These are phyloP conservation scores for Nicotiana tomentosiformis DNA, from an alignment of 257 asterid genomes.

Conservation along the genomic window DNA sequence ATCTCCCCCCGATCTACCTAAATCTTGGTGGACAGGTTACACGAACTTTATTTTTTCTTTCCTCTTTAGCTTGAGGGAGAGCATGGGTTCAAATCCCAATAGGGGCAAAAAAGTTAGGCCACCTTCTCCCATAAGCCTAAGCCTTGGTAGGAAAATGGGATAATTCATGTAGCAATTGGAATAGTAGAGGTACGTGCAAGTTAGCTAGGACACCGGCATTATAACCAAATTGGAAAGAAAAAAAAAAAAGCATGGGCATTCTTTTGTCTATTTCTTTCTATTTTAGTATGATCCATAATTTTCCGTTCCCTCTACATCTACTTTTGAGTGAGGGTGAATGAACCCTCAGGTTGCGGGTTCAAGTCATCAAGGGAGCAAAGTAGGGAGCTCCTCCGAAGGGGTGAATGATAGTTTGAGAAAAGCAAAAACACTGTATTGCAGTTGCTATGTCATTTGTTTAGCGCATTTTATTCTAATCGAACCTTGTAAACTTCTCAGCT, in stretches of 20 bases:
- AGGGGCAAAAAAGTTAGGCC: neutral
- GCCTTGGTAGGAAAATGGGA: neutral
- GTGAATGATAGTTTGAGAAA: neutral
- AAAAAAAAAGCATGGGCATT: neutral
- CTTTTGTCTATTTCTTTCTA: neutral
- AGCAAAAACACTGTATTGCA: neutral
- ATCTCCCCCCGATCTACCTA: neutral
- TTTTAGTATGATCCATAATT: neutral
- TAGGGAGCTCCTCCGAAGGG: neutral
- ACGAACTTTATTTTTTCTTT: neutral
- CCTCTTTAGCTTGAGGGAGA: neutral
- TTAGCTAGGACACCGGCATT: neutral
- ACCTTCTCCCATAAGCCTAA: neutral
- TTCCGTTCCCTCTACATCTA: neutral
- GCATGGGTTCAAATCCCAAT: neutral
- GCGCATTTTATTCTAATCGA: neutral
- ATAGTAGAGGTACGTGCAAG: neutral
- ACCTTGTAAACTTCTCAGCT: slow-evolving; percentile 43
- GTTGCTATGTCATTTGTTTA: neutral
- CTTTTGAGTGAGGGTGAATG: neutral
- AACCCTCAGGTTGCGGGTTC: too few species aligned
- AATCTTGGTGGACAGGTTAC: neutral
- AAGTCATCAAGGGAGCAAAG: too few species aligned
- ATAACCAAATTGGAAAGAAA: neutral
- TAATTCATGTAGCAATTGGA: neutral